Conservation (phyloP, 805 yeast species). For the Saturnispora zaruensis region DNA sequence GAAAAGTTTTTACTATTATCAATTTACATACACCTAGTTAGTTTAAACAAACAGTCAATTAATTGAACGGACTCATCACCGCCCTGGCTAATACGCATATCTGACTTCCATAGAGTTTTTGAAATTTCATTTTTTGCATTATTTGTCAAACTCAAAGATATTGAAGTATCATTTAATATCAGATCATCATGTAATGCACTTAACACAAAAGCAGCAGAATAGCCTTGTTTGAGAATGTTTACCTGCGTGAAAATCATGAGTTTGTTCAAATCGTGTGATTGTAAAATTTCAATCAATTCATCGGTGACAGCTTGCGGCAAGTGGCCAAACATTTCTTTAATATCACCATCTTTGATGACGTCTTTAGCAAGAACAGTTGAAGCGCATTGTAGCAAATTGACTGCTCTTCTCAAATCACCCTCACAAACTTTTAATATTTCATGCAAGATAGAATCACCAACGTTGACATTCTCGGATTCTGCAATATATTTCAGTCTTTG, state of each 20-base stretch:
- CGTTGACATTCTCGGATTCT: constrained; percentile 34
- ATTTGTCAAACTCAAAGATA: constrained; percentile 43
- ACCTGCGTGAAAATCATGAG: constrained; percentile 22
- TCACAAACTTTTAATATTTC: constrained; percentile 63
- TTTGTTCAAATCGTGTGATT: constrained; percentile 18
- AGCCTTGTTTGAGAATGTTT: constrained; percentile 27
- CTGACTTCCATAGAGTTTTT: constrained; percentile 60
- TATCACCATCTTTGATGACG: constrained; percentile 15
- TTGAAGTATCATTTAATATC: constrained; percentile 24
- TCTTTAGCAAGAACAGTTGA: constrained; percentile 39
- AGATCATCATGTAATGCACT: constrained; percentile 27
- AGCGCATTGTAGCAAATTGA: constrained; percentile 82
- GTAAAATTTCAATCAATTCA: constrained; percentile 16
- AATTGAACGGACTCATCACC: constrained; percentile 83
- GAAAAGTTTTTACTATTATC: too few relatives aligned
- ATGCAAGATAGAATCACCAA: constrained; percentile 44
- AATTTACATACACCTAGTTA: constrained; percentile 35
- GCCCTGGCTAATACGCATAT: constrained; percentile 69
- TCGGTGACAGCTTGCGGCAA: constrained; percentile 20
- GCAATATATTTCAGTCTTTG: constrained; percentile 57
- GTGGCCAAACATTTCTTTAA: constrained; percentile 29
- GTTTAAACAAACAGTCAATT: constrained; percentile 50
- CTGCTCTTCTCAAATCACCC: constrained; percentile 92
- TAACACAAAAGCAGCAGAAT: constrained; percentile 25
- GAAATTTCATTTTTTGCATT: constrained; percentile 59